A percentile compares a stretch with the other conserved stretches of the same genome.
These are phyloP conservation scores for Dictyostelium firmibasis DNA, from an alignment of 78 protist genomes.

Conservation along the genomic window DNA sequence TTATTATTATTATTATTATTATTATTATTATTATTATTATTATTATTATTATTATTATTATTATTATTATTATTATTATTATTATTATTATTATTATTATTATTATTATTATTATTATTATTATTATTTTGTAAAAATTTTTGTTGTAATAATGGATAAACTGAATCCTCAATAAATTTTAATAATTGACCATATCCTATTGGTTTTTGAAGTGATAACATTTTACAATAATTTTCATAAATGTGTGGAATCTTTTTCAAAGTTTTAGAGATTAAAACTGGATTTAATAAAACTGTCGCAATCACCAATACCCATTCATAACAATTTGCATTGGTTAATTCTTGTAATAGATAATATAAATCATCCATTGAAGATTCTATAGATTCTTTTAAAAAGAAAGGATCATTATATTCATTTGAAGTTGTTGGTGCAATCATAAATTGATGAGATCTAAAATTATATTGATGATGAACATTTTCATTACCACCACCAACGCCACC, in stretches of 20 bases:
- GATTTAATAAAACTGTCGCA: constrained; percentile 66
- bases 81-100: too few species aligned
- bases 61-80: too few species aligned
- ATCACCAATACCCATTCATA: constrained; percentile 75
- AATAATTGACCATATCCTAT: constrained; percentile 37
- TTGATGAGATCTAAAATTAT: constrained; percentile 60
- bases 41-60: too few species aligned
- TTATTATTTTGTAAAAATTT: too few species aligned
- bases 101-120: too few species aligned
- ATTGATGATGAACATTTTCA: neutral
- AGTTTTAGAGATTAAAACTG: constrained; percentile 38
- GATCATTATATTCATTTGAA: constrained; percentile 41
- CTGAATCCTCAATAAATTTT: constrained; percentile 57
- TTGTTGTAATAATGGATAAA: constrained; percentile 38
- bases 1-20: too few species aligned
- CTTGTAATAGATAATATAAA: constrained; percentile 58
- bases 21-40: too few species aligned
- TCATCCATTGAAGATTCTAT: constrained; percentile 70
- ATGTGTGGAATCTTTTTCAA: constrained; percentile 56
- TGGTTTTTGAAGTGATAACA: constrained; percentile 70
- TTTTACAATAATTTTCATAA: constrained; percentile 72
- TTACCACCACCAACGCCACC: neutral
- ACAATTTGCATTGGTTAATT: constrained; percentile 71
- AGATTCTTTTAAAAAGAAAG: constrained; percentile 54
- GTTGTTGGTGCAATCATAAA: constrained; percentile 65